These are phyloP conservation scores for Tuber indicum DNA, from an alignment of 495 filamentous ascomycete species.

Conservation along the genomic window DNA sequence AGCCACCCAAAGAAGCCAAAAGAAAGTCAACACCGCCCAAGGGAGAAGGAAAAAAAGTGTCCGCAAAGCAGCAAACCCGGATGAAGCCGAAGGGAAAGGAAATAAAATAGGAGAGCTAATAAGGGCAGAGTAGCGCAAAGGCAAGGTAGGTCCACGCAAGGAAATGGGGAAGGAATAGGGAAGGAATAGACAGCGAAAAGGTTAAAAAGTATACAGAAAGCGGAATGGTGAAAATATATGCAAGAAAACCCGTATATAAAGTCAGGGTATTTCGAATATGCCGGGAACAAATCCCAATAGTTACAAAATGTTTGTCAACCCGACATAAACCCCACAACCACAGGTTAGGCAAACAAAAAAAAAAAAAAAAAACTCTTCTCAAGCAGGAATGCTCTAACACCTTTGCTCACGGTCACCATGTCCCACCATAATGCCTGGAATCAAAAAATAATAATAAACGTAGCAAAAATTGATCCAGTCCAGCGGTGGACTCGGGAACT, in stretches of 20 bases:
- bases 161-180: background rate
- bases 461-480: conserved; percentile 30
- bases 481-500: conserved; percentile 23
- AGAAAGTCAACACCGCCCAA: background rate
- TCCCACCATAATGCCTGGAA: conserved; percentile 26
- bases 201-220: conserved; percentile 36
- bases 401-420: conserved; percentile 12
- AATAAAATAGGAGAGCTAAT: background rate
- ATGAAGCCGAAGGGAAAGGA: background rate
- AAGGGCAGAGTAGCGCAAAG: background rate
- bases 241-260: conserved; percentile 39
- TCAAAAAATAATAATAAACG: conserved; percentile 29
- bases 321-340: conserved; percentile 24
- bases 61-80: background rate
- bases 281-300: conserved; percentile 36
- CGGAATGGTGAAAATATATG: conserved; percentile 35
- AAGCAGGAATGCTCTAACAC: conserved; percentile 22
- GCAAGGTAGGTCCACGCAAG: background rate
- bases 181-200: conserved; percentile 4
- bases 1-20: background rate
- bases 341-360: conserved; percentile 30
- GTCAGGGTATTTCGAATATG: conserved; percentile 40
- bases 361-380: conserved; percentile 34
- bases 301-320: conserved; percentile 37
- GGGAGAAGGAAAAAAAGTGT: background rate